Evolutionary conservation across 768 basidiomycete species (phyloP), one percentile per base, ranked within the genome.

Genomic region (Trametes gibbosa): DNA sequence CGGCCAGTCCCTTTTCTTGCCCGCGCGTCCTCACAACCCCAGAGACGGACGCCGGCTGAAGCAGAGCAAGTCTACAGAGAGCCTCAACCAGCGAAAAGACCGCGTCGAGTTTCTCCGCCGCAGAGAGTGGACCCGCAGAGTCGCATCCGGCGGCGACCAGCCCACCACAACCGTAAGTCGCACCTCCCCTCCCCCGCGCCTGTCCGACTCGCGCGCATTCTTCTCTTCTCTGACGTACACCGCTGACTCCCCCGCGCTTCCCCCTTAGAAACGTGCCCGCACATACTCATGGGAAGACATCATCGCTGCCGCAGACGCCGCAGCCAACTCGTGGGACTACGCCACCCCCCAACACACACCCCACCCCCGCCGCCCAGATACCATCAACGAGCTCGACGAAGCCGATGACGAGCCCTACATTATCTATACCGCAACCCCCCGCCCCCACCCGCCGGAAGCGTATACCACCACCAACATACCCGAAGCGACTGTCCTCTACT

Each of bases 31-130:
- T 5, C 47, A 25, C 2, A 32, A 39, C 5, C 10, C 35, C 2
- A 56, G 47, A 27, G 48, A 48, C 40, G 42, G 52, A 10, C 56
- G 61, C 47, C 27, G 34, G 8, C 56, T 62, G 37, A 62, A 62
- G 56, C 80, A 80, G 68, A 67, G 74, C 58, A 70, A 67, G 35
- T 83, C 74, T 57, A 51, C 73, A 32, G 83, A 84, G 69, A 77
- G 76, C 0, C 66, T 69, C 23, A 66, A 75, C 1, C 83, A 84
- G 70, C 72, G 81, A 24, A 74, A 74, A 48, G 79, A 81, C 58
- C 81, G 82, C 61, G 72, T 77, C 58, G 80, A 80, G n/a, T 82
- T 84, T 63, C 67, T 81, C 43, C 78, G 78, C 53, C 75, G 72
- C 55, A 73, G 77, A 45, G 79, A 79, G 59, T 77, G 74, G 61